Conservation (phyloP, 345 rosid species). For the Cochlearia excelsa region DNA sequence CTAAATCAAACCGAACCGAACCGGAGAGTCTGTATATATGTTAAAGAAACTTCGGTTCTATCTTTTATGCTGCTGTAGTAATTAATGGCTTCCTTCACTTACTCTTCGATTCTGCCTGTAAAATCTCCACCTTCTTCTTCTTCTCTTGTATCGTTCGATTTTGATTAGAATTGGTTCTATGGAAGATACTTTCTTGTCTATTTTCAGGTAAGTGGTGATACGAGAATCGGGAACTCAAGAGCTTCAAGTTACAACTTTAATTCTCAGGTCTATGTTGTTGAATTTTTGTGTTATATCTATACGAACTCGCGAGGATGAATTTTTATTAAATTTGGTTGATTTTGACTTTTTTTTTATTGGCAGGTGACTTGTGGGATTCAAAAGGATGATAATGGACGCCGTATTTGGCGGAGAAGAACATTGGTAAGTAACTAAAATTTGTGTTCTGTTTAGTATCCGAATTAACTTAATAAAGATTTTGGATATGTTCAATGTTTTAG, state of each 20-base stretch:
- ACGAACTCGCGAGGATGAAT: background rate
- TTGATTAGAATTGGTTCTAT: background rate
- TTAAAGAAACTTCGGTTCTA: conserved; percentile 18
- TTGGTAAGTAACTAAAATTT: conserved; percentile 40
- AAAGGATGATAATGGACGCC: conserved; percentile 47
- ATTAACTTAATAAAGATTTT: background rate
- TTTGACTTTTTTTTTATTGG: conserved; percentile 9
- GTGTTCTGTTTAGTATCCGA: background rate
- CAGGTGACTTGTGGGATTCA: conserved; percentile 45
- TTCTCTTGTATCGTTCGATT: background rate
- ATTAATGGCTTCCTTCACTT: conserved; percentile 34
- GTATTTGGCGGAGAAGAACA: conserved; percentile 72
- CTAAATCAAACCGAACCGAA: background rate
- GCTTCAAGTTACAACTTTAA: conserved; percentile 17
- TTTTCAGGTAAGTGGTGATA: conserved; percentile 36
- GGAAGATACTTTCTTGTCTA: conserved; percentile 8
- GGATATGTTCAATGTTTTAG: too few species aligned
- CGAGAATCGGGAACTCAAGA: conserved; percentile 26
- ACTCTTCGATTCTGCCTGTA: conserved; percentile 35
- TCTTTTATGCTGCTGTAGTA: conserved; percentile 6
- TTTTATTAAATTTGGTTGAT: background rate
- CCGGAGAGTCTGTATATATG: background rate
- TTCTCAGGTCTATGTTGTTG: conserved; percentile 35
- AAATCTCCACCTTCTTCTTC: background rate
- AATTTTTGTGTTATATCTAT: background rate